Percentiles rank a stretch among this genome's conserved stretches.
Evolutionary conservation across 2,329 filamentous ascomycete genomes (phyloP).

Genomic region (Trichothecium roseum): DNA sequence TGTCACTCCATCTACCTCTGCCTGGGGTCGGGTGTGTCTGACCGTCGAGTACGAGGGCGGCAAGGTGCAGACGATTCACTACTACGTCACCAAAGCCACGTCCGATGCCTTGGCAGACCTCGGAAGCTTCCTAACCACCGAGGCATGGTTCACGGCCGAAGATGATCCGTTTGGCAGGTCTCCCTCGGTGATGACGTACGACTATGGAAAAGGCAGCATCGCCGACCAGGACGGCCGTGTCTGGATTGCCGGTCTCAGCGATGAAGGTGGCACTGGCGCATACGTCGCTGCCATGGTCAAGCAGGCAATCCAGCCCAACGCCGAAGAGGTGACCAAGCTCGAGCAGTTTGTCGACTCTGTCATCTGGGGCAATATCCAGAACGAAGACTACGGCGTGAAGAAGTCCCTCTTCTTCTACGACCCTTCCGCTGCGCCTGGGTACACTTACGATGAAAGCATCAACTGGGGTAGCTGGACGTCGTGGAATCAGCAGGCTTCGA

Average conservation of each 20-base stretch:
- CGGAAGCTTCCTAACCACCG: constrained; percentile 41
- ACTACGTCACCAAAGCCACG: constrained; percentile 39
- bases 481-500: constrained; percentile 37
- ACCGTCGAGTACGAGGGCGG: constrained; percentile 36
- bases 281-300: constrained; percentile 46
- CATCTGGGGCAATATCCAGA: constrained; percentile 38
- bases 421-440: constrained; percentile 28
- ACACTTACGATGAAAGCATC: constrained; percentile 28
- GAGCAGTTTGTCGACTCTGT: constrained; percentile 43
- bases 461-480: constrained; percentile 41
- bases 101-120: constrained; percentile 33
- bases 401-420: constrained; percentile 50
- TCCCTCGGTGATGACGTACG: constrained; percentile 47
- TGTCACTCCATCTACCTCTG: constrained; percentile 27
- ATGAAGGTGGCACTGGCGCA: constrained; percentile 47
- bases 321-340: constrained; percentile 37
- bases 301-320: constrained; percentile 37
- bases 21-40: constrained; percentile 39
- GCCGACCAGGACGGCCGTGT: constrained; percentile 37
- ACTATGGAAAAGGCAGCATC: constrained; percentile 32
- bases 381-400: constrained; percentile 33
- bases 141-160: constrained; percentile 39
- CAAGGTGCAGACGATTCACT: constrained; percentile 42
- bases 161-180: constrained; percentile 43
- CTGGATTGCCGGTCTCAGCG: constrained; percentile 50